Base-by-base conservation (phyloP, 768 basidiomycete genomes). In the Auricularia cornea region DNA sequence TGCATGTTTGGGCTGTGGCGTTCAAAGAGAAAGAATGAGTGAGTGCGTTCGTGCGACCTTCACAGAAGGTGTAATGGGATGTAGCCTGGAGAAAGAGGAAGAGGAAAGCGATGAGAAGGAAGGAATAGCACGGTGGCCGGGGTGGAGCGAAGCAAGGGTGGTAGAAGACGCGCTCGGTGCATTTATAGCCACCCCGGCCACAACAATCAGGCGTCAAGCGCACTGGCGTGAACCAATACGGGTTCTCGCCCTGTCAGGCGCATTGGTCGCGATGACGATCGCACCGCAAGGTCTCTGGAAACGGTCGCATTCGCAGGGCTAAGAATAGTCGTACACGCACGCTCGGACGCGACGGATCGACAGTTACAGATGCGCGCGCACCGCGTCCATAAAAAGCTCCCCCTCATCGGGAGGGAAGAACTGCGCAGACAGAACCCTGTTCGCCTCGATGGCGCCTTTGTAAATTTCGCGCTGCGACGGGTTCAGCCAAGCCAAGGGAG, bases 121-220 rank as follows among this genome's bases (percentile, higher is more conserved):
- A 48, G 44, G 44, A 48, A 48, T 48, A 16, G 31, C 35, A 32
- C 23, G 62, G 44, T 41, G 44, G 62, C 35, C 54, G 20, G 35
- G 26, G 32, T 28, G 67, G 65, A 63, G 64, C 62, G 64, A 63
- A 67, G 68, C 61, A 62, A 70, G 68, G 69, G 68, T 60, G 70
- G 66, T 70, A 77, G 74, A 71, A 75, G 73, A 71, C 76, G 68
- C 76, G 75, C 76, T 76, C 68, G 72, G 23, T 20, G 44, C 44
- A 48, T 48, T 48, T 48, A 48, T 48, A 48, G 44, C 44, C 44
- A 48, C 44, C 10, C 11, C 44, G 1, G 44, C 35, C 35, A 14
- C 35, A 10, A 14, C 35, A 8, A 38, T n/a, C n/a, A n/a, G n/a
- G n/a, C 35, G 16, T 38, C 35, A 38, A 38, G 10, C 35, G 35